Evolutionary conservation across 768 basidiomycete species (phyloP).

Genomic region (Tricholoma sp.): DNA sequence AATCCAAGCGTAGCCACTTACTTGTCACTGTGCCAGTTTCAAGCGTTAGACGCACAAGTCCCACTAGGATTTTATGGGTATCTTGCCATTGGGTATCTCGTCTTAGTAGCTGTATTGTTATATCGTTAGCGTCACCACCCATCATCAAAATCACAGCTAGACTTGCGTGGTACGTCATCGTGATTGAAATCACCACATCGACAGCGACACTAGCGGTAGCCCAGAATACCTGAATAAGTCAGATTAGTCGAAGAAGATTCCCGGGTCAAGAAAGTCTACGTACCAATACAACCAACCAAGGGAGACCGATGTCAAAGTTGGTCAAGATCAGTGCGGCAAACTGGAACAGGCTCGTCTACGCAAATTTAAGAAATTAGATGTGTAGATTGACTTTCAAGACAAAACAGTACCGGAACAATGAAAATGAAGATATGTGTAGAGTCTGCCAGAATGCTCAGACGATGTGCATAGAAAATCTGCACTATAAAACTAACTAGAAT

Average conservation of each 20-base stretch:
- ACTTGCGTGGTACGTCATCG: constrained; percentile 28
- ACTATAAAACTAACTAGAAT: constrained; percentile 23
- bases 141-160: not conserved
- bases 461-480: constrained; percentile 27
- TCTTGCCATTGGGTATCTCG: constrained; percentile 21
- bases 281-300: not conserved
- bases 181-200: constrained; percentile 26
- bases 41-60: constrained; percentile 21
- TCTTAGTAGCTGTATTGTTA: constrained; percentile 18
- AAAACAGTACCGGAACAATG: constrained; percentile 11
- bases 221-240: not conserved
- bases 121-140: not conserved
- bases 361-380: not conserved
- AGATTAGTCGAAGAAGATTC: not conserved
- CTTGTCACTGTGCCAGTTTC: constrained; percentile 27
- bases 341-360: not conserved
- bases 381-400: not conserved
- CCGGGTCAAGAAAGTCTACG: not conserved
- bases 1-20: constrained; percentile 3
- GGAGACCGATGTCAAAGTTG: not conserved
- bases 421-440: constrained; percentile 16
- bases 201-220: constrained; percentile 19
- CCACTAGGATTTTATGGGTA: constrained; percentile 24
- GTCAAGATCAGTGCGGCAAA: not conserved
- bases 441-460: constrained; percentile 21